phyloP scores from a whole-genome alignment of 176 grass and related monocot species.

The Triticum urartu region DNA sequence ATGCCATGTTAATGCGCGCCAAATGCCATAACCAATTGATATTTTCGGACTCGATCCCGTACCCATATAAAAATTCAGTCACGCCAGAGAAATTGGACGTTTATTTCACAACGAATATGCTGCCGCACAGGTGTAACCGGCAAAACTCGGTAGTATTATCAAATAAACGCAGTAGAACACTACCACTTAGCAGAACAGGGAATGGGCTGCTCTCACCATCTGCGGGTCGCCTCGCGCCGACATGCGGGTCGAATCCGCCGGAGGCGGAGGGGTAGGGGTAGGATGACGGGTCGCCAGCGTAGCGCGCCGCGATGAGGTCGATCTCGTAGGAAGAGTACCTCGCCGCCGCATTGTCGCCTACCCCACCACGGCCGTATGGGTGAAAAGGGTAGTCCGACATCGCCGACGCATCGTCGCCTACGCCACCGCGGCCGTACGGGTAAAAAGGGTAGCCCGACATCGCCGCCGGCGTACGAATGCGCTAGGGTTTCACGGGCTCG shows the following conservation, averaged over 20 bases:
- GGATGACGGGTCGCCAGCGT: conserved; percentile 8
- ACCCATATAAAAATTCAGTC: not conserved
- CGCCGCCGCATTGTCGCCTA: conserved; percentile 20
- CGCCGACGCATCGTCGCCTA: not conserved
- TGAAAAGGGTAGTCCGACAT: conserved; percentile 66
- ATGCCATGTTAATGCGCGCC: not conserved
- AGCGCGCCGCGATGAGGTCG: conserved; percentile 56
- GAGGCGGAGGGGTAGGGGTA: conserved; percentile 19
- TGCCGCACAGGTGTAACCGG: not conserved
- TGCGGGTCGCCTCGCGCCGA: conserved; percentile 50
- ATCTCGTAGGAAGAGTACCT: conserved; percentile 54
- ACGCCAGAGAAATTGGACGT: not conserved
- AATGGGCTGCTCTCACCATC: conserved; percentile 51
- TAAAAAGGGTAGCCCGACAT: conserved; percentile 69
- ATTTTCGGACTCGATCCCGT: not conserved
- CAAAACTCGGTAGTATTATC: conserved; percentile 1
- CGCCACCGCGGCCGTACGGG: conserved; percentile 35
- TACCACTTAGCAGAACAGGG: not conserved
- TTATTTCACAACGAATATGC: not conserved
- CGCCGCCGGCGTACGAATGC: not conserved
- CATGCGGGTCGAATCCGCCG: conserved; percentile 19
- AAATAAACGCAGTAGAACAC: not conserved
- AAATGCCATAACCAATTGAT: not conserved
- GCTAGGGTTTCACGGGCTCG: conserved; percentile 37
- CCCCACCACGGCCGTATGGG: conserved; percentile 34